Base-by-base conservation (phyloP, 352 stramenopile species). In the Thalassiosira exigua region DNA sequence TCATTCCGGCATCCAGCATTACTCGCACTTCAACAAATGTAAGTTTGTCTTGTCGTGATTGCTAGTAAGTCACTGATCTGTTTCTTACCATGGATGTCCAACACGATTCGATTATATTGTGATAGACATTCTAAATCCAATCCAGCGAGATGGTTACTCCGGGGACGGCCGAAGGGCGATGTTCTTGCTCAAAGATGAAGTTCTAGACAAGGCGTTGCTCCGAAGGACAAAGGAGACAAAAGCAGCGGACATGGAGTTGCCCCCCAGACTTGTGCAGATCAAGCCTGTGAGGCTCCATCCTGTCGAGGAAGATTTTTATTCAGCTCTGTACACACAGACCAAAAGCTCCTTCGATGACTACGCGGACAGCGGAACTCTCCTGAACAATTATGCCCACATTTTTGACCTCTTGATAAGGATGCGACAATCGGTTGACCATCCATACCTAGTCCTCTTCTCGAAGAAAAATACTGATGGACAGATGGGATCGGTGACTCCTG, bases 381-480 rank as follows among this genome's bases (percentile, higher is more conserved):
- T 99, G n/a, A 98, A 99, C 92, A 99, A 99, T 82, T 99, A 99
- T 79, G 97, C 97, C 9, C 96, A 99, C 94, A 99, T 93, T 95
- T 99, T 99, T 87, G 97, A 94, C 71, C 92, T 99, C 17, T 88
- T 99, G 1, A 98, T 98, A 41, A 95, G 97, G 1, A 94, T 99
- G 71, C 94, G 98, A 1, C 97, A 99, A 87, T 95, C 96, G 11
- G 96, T 99, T 1, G 97, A 99, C 81, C 98, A 99, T 79, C 98
- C 98, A 9, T 99, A 99, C 82, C 89, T 99, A 11, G 97, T 97
- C 54, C 83, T 97, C 26, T 83, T 96, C 71, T 91, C 81, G 0
- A 92, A 92, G 39, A 86, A 85, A 61, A 70, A 75, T 39, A 52
- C 36, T 7, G 50, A 52, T 46, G 62, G 46, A 27, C 57, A 33